Evolutionary conservation across 2,329 filamentous ascomycete species (phyloP), one percentile per base, ranked within the genome.

Genomic region (Colletotrichum karsti): DNA sequence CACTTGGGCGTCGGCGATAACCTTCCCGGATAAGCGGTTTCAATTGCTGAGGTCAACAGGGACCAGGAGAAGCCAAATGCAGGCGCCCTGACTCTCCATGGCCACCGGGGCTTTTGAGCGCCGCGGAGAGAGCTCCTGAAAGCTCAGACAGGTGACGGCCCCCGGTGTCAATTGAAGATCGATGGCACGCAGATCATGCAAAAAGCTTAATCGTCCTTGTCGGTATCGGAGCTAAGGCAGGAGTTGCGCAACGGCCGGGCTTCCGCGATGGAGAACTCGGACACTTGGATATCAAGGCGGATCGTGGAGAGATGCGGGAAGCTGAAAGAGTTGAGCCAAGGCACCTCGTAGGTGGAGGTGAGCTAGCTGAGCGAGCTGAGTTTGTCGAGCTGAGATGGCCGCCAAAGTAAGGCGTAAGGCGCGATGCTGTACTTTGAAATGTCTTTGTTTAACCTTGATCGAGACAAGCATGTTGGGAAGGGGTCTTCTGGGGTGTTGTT

Each of bases 161-260:
- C 44, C 53, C 30, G 48, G 12, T 57, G 60, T 53, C 42, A 58
- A 67, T 59, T 53, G 50, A 63, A 57, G 51, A 57, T 28, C 15
- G 64, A 50, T 30, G 37, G 64, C 44, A 56, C 37, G 59, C 35
- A 56, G 37, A 51, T 63, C 44, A 24, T 57, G 59, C 60, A 37
- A 15, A 51, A 63, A 67, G 51, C 59, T 63, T 63, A 53, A 67
- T 51, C 53, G 33, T 26, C 15, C 51, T 46, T 35, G 30, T 60
- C 62, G 24, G 37, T 59, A 30, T 22, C 28, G 13, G 46, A 37
- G 28, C 30, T 50, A 44, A 4, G 50, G 54, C 33, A 12, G 18
- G 33, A 41, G 30, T 26, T 35, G 50, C 20, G 35, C 24, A 26
- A 30, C 46, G 35, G 30, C 28, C 20, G 22, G 22, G 53, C 37